Evolutionary conservation across 495 filamentous ascomycete genomes (phyloP), one percentile per base, ranked within the genome.

Genomic region (Xylaria curta): DNA sequence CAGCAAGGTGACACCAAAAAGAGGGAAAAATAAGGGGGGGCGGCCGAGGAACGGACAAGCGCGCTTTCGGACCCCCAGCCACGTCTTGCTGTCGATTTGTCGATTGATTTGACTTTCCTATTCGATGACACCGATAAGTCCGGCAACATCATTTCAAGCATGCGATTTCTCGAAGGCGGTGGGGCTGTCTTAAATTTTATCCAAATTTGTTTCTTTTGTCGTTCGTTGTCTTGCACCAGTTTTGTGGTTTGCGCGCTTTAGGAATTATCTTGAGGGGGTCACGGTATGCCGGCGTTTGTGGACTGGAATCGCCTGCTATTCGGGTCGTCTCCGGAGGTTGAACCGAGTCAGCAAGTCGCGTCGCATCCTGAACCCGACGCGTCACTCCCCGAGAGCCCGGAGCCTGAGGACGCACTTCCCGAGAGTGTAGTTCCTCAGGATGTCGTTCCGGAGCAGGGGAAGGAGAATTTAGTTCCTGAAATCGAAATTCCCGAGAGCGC

Each of bases 251-350:
- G 53, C 67, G 54, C 53, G 26, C 64, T 71, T 71, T 21, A 58
- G 58, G 36, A 64, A 44, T 44, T 53, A 42, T 70, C 68, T 49
- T 33, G 53, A 42, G 60, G 69, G 51, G 62, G 61, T 66, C 53
- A 66, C 69, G 69, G 56, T 19, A 72, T 72, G 70, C 65, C 64
- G 70, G 70, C 63, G n/a, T 72, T 72, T 56, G 64, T 72, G 66
- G 70, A 72, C 56, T 72, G 70, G 70, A 61, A 72, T 56, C n/a
- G 64, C 54, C 70, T 72, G 15, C 46, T 72, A 53, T 72, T 68
- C 54, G 70, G 70, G 40, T 71, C 69, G 31, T 15, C 58, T 42
- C 59, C 68, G 46, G 31, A 54, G 44, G 28, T 62, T 46, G 59
- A 54, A 59, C 36, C 61, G 51, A 51, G 31, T 40, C 61, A 60